phyloP scores from a whole-genome alignment of 1,284 basidiomycete species.

The Phlebopus sp. region DNA sequence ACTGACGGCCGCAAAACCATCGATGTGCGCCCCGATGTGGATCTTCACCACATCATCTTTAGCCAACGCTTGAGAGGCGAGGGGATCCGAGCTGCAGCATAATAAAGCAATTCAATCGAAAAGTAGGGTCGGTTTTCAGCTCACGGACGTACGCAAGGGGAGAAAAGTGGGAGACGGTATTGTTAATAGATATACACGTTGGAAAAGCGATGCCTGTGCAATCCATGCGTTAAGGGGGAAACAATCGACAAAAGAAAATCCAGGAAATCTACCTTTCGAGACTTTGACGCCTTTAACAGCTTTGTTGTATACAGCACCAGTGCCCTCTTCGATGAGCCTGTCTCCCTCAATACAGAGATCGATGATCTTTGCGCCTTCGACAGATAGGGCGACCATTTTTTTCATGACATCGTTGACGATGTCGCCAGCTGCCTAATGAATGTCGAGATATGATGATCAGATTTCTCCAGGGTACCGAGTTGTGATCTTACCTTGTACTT shows the following conservation, averaged over 20 bases:
- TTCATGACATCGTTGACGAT: constrained; percentile 86
- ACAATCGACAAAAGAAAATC: constrained; percentile 2
- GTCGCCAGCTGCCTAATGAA: constrained; percentile 77
- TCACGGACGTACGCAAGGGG: constrained; percentile 61
- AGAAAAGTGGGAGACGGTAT: constrained; percentile 80
- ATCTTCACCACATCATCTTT: constrained; percentile 95
- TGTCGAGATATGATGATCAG: constrained; percentile 12
- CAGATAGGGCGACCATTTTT: constrained; percentile 73
- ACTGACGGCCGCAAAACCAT: constrained; percentile 86
- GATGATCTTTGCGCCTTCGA: constrained; percentile 85
- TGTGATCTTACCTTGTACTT: constrained; percentile 69
- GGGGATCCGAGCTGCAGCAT: constrained; percentile 61
- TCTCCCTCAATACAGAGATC: constrained; percentile 93
- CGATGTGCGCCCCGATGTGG: constrained; percentile 95
- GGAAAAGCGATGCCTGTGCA: constrained; percentile 88
- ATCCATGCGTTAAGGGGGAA: constrained; percentile 3
- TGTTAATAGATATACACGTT: constrained; percentile 91
- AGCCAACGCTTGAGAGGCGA: constrained; percentile 65
- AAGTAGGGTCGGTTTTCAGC: constrained; percentile 12
- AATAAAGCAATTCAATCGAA: constrained; percentile 11
- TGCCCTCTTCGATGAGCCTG: constrained; percentile 85
- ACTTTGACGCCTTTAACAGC: constrained; percentile 83
- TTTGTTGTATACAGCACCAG: constrained; percentile 89
- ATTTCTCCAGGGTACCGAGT: not conserved
- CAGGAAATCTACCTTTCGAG: constrained; percentile 64